Percentiles rank a stretch among this genome's conserved stretches.
These are phyloP conservation scores for Bacterosira constricta DNA, from an alignment of 108 stramenopile species.

Conservation along the genomic window DNA sequence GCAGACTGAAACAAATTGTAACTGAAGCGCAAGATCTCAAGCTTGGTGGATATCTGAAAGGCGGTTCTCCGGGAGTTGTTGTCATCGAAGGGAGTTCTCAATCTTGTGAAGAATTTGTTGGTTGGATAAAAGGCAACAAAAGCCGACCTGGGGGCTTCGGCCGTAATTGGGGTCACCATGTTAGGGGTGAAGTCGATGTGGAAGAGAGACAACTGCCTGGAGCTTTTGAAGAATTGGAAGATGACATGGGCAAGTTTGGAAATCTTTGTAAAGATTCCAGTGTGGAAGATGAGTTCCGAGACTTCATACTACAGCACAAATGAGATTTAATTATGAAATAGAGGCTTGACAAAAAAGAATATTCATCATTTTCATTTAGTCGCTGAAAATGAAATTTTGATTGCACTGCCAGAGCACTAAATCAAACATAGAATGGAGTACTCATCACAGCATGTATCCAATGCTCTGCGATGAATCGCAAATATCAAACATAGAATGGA, in stretches of 20 bases:
- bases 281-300: constrained; percentile 58
- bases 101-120: constrained; percentile 51
- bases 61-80: constrained; percentile 63
- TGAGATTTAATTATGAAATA: no score
- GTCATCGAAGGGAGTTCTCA: constrained; percentile 44
- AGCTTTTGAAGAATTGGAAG: constrained; percentile 46
- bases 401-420: no score
- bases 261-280: constrained; percentile 36
- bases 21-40: constrained; percentile 39
- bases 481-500: constrained; percentile 78
- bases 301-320: constrained; percentile 64
- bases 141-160: constrained; percentile 64
- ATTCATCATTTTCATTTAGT: no score
- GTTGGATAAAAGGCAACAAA: constrained; percentile 67
- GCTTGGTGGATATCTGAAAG: constrained; percentile 55
- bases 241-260: constrained; percentile 49
- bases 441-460: constrained; percentile 56
- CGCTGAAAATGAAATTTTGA: no score
- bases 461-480: no score
- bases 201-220: constrained; percentile 11
- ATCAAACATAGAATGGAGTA: constrained; percentile 76
- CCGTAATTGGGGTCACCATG: constrained; percentile 70
- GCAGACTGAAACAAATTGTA: constrained; percentile 45
- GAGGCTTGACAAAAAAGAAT: no score
- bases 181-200: constrained; percentile 44